phyloP scores from a whole-genome alignment of 495 filamentous ascomycete species.

The Hypoxylon fragiforme region DNA sequence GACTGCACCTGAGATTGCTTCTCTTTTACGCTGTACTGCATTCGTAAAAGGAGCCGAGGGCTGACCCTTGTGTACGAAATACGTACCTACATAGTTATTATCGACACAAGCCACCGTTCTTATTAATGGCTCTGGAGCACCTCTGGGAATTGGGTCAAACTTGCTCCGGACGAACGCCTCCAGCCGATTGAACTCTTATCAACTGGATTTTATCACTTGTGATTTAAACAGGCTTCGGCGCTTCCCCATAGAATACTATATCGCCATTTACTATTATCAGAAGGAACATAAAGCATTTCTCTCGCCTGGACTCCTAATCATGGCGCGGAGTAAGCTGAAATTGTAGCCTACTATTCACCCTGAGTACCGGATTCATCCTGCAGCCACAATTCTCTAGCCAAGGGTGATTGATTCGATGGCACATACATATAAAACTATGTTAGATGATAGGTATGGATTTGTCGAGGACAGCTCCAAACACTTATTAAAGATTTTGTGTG shows the following conservation, averaged over 20 bases:
- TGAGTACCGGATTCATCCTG: constrained; percentile 8
- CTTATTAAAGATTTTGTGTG: too few relatives aligned
- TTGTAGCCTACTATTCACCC: constrained; percentile 1
- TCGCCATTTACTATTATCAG: background rate
- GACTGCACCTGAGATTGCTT: constrained; percentile 30
- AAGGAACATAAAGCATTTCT: background rate
- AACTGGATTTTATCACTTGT: background rate
- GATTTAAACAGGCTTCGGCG: background rate
- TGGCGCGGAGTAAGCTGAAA: constrained; percentile 6
- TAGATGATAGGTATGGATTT: too few relatives aligned
- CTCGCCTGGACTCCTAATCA: background rate
- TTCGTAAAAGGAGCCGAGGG: constrained; percentile 9
- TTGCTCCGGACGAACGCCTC: too few relatives aligned
- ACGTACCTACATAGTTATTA: background rate
- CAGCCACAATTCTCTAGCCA: constrained; percentile 23
- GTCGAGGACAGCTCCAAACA: too few relatives aligned
- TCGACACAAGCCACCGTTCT: too few relatives aligned
- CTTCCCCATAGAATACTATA: background rate
- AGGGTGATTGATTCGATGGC: constrained; percentile 10
- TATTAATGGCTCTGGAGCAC: too few relatives aligned
- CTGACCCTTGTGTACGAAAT: constrained; percentile 3
- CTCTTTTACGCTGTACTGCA: constrained; percentile 4
- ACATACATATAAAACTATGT: background rate
- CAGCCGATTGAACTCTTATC: background rate
- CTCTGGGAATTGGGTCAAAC: too few relatives aligned